These are phyloP conservation scores for Ceratocystis variospora DNA, from an alignment of 2,329 filamentous ascomycete genomes.

Conservation along the genomic window DNA sequence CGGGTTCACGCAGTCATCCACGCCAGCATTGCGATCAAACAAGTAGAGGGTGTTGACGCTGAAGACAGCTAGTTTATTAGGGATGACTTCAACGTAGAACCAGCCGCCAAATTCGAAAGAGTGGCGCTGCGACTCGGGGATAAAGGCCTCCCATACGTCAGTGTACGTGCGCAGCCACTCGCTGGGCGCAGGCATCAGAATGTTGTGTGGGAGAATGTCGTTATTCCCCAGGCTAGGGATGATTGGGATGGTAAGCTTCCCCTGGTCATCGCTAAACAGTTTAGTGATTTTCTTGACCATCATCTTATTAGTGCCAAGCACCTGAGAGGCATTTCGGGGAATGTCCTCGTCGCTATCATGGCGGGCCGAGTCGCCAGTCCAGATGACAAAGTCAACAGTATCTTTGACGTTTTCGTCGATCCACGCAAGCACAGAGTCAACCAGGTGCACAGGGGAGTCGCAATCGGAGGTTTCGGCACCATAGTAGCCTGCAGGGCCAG, in stretches of 20 bases:
- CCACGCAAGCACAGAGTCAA: slow-evolving; percentile 87
- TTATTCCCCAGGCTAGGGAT: slow-evolving; percentile 93
- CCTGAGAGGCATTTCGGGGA: slow-evolving; percentile 60
- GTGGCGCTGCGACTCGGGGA: slow-evolving; percentile 83
- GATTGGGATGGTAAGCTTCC: slow-evolving; percentile 56
- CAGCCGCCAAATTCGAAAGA: slow-evolving; percentile 85
- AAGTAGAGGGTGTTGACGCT: slow-evolving; percentile 96
- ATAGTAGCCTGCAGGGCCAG: slow-evolving; percentile 64
- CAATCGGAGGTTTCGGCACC: slow-evolving; percentile 80
- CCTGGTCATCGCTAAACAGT: slow-evolving; percentile 50
- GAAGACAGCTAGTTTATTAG: slow-evolving; percentile 70
- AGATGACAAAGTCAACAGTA: slow-evolving; percentile 75
- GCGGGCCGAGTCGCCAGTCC: slow-evolving; percentile 81
- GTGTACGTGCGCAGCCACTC: slow-evolving; percentile 66
- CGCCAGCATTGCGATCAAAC: slow-evolving; percentile 82
- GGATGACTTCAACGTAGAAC: slow-evolving; percentile 89
- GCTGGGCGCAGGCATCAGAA: slow-evolving; percentile 74
- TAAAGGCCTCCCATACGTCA: slow-evolving; percentile 71
- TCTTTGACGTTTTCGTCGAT: slow-evolving; percentile 64
- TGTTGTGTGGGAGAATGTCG: slow-evolving; percentile 93
- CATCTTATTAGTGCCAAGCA: slow-evolving; percentile 63
- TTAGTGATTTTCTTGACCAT: slow-evolving; percentile 65
- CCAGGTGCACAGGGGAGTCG: slow-evolving; percentile 65
- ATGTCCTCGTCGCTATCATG: slow-evolving; percentile 77
- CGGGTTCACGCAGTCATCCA: slow-evolving; percentile 70